A percentile compares a stretch with the other conserved stretches of the same genome.
Evolutionary conservation across 2,329 filamentous ascomycete genomes (phyloP).

Genomic region (Colletotrichum lentis): DNA sequence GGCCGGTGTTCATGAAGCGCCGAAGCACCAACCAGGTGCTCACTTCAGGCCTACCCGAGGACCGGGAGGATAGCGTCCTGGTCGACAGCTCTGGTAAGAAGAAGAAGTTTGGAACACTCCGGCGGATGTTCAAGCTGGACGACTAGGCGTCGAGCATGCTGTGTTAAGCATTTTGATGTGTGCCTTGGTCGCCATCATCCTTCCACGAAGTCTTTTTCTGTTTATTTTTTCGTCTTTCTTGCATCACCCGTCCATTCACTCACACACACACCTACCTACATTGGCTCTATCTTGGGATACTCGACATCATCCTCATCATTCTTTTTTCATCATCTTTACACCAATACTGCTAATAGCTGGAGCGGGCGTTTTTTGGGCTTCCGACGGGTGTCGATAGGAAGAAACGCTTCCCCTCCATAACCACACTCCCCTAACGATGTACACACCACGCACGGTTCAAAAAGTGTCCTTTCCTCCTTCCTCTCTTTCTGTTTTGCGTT

Average conservation of each 20-base stretch:
- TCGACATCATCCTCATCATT: background rate
- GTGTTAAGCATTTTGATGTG: background rate
- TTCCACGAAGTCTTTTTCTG: background rate
- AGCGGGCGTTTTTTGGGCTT: constrained; percentile 21
- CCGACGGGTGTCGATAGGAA: background rate
- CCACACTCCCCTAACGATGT: background rate
- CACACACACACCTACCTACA: background rate
- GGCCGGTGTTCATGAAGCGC: constrained; percentile 48
- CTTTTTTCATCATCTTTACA: background rate
- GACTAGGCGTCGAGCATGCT: constrained; percentile 47
- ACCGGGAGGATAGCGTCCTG: constrained; percentile 32
- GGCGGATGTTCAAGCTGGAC: constrained; percentile 68
- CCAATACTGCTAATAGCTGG: background rate
- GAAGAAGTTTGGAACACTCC: constrained; percentile 74
- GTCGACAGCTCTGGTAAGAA: constrained; percentile 45
- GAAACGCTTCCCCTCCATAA: background rate
- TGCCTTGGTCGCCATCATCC: background rate
- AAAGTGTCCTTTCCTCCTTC: background rate
- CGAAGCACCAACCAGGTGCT: constrained; percentile 49
- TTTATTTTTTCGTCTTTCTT: background rate
- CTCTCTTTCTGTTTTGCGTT: background rate
- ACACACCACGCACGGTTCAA: background rate
- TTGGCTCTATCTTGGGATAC: background rate
- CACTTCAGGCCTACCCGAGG: background rate
- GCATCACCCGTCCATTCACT: background rate